Evolutionary conservation across 2,329 filamentous ascomycete genomes (phyloP), one percentile per base, ranked within the genome.

Genomic region (Rosellinia necatrix): DNA sequence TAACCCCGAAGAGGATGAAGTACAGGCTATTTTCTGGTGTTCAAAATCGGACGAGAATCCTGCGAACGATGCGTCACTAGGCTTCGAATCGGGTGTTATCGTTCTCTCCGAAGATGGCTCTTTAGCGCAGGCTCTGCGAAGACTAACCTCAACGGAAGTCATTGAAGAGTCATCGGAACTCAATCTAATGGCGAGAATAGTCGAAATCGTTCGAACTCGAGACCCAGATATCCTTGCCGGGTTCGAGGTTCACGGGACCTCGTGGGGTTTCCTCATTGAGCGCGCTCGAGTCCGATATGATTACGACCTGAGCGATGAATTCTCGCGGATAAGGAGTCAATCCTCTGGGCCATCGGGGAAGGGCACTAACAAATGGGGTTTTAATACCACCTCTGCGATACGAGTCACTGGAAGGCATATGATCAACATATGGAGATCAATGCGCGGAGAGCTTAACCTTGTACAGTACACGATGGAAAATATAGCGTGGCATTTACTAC

Each of bases 391-490:
- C 0, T 96, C 92, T 2, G 93, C 91, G 2, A 92, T 97, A 63
- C 86, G 87, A 53, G 84, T 99, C n/a, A 97, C 92, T 0, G 94
- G 94, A 4, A 83, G 94, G 59, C 93, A 97, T 70, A 91, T 96
- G 81, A 92, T 99, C 76, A 97, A 97, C 65, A 89, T 97, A 41
- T 97, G 94, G 92, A 84, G 93, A 65, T 92, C 92, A 0, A 97
- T 99, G 92, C 84, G 91, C 55, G 85, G 88, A n/a, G 93, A 97
- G 73, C 75, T 99, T 24, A 96, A 92, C 64, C 76, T 99, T 24
- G 80, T 96, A 9, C 92, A 97, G 69, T 97, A 99, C 69, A 96
- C 90, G 0, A 89, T 97, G 85, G 94, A 97, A 72, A 97, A 96
- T 66, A 91, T 97, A 3, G 90, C 86, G 0, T 97, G 96, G 77